A percentile compares a stretch with the other conserved stretches of the same genome.
Conservation (phyloP, 1,139 yeast species). For the Taphrina confusa region DNA sequence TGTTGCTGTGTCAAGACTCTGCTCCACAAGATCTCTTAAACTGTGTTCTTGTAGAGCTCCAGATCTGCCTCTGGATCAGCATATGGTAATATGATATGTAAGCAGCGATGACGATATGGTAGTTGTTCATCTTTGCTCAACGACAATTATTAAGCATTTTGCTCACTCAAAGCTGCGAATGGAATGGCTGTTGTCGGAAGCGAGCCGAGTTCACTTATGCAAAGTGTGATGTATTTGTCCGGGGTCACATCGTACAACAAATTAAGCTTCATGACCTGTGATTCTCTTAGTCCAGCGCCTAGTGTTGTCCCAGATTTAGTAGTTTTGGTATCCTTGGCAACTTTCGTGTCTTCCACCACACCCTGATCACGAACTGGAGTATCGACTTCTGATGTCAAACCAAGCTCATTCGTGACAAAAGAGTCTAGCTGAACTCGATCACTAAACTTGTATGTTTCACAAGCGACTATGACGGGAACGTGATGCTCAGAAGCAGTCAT, state of each 20-base stretch:
- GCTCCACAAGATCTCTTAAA: no score
- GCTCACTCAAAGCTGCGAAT: slow-evolving; percentile 35
- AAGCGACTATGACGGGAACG: slow-evolving; percentile 90
- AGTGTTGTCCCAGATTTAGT: neutral
- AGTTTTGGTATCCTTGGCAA: neutral
- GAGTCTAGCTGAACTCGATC: slow-evolving; percentile 95
- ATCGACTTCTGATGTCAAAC: slow-evolving; percentile 66
- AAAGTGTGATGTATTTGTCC: slow-evolving; percentile 88
- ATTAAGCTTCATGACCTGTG: slow-evolving; percentile 69
- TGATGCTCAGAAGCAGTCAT: slow-evolving; percentile 86
- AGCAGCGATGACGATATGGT: no score
- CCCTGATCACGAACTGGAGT: slow-evolving; percentile 45
- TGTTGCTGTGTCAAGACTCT: no score
- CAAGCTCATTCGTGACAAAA: slow-evolving; percentile 88
- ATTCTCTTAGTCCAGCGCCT: slow-evolving; percentile 21
- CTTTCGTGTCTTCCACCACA: slow-evolving; percentile 38
- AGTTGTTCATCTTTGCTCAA: no score
- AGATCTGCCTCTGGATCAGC: no score
- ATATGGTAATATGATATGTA: no score
- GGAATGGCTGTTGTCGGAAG: slow-evolving; percentile 89
- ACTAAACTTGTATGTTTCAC: slow-evolving; percentile 92
- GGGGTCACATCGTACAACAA: slow-evolving; percentile 94
- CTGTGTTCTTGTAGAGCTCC: no score
- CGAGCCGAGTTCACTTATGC: slow-evolving; percentile 93
- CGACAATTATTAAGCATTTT: neutral